phyloP scores from a whole-genome alignment of 148 eudicot species.

The Pharnaceum exiguum region DNA sequence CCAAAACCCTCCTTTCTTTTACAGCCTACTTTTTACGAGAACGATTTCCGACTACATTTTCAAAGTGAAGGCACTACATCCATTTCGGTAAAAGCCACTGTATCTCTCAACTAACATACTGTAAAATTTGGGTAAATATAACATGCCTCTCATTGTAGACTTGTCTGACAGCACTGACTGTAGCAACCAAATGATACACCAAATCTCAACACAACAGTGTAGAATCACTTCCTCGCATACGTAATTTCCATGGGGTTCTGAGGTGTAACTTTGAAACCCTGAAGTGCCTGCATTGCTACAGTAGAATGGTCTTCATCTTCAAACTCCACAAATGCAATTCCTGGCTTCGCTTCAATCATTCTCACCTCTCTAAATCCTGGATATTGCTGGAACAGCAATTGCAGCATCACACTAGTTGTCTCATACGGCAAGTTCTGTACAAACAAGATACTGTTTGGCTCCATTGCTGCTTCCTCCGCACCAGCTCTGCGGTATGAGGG shows the following conservation, averaged over 20 bases:
- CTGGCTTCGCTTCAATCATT: constrained; percentile 90
- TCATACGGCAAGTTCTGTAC: constrained; percentile 73
- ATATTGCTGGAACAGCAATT: constrained; percentile 75
- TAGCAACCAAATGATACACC: background rate
- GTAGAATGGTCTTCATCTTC: constrained; percentile 72
- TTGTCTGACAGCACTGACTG: no score
- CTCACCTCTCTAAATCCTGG: constrained; percentile 95
- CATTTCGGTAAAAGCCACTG: no score
- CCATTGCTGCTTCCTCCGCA: constrained; percentile 43
- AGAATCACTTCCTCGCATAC: constrained; percentile 69
- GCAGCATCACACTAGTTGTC: constrained; percentile 70
- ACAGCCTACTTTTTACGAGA: no score
- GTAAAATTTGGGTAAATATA: no score
- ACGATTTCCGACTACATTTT: no score
- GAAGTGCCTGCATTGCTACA: constrained; percentile 87
- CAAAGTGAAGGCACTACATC: no score
- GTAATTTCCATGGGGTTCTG: constrained; percentile 79
- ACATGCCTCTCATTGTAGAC: no score
- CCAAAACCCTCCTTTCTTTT: no score
- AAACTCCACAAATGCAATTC: constrained; percentile 92
- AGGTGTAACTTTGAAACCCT: constrained; percentile 81
- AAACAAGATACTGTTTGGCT: constrained; percentile 80
- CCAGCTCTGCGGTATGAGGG: constrained; percentile 48
- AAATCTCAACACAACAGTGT: background rate
- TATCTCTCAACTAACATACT: no score